Evolutionary conservation across 1,284 basidiomycete genomes (phyloP), one percentile per base, ranked within the genome.

Genomic region (Austroboletus novae-zelandiae): DNA sequence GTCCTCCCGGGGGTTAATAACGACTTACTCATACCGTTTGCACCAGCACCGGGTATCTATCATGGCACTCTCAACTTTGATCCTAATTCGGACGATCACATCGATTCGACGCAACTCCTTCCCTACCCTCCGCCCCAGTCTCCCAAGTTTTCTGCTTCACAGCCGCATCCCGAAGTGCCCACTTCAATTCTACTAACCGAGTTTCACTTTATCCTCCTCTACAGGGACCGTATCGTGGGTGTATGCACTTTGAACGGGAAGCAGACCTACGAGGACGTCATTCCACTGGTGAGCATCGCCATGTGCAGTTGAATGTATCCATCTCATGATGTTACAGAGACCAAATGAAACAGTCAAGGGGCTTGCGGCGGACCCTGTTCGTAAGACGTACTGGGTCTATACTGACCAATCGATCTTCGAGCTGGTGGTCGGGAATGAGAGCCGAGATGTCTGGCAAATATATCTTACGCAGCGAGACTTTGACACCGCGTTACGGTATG

Each of bases 371-470:
- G 97, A 99, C 69, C 86, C 90, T 9, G 82, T 91, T 5, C 84
- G 91, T 9, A 84, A 83, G 64, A 98, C 96, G 5, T 96, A 90
- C 61, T 99, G 97, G 97, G 80, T 97, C 2, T 97, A 91, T 67
- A 95, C 96, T 0, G 85, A 93, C 58, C 81, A 86, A 52, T 90
- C 91, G 0, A 81, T 99, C 40, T 94, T 93, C 61, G 97, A 99
- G 64, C 74, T 99, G 17, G 83, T 89, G 14, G 79, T 94, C 15
- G 78, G 78, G 10, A 91, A 96, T 58, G 97, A 99, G 72, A 90
- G 91, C 61, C 83, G 95, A 4, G 90, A 98, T 64, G 86, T 99
- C 7, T 99, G 97, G 97, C 86, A 86, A 54, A 87, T 95, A 43
- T 93, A 92, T 68, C 77, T 98, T 5, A 81, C 86, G 46, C 85